A percentile compares a stretch with the other conserved stretches of the same genome.
phyloP scores from a whole-genome alignment of 2,329 filamentous ascomycete species.

The Rutstroemia sp. region DNA sequence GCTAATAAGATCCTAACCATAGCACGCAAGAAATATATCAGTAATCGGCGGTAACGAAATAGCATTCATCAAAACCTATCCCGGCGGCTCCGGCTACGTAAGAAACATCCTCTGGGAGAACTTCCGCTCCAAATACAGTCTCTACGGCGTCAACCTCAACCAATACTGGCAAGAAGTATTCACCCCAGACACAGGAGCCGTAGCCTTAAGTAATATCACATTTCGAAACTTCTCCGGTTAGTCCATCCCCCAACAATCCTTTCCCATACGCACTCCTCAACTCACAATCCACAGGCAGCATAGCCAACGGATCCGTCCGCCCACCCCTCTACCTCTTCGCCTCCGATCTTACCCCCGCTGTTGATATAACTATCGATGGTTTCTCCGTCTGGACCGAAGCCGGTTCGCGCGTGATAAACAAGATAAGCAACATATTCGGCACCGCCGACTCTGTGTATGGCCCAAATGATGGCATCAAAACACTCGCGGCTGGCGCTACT shows the following conservation, averaged over 20 bases:
- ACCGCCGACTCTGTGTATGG: conserved; percentile 26
- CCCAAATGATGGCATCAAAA: conserved; percentile 13
- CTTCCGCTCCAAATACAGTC: conserved; percentile 21
- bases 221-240: conserved; percentile 30
- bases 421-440: conserved; percentile 32
- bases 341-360: conserved; percentile 28
- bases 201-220: conserved; percentile 18
- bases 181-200: conserved; percentile 23
- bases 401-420: conserved; percentile 24
- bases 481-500: conserved; percentile 8
- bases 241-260: conserved; percentile 9
- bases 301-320: conserved; percentile 23
- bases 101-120: conserved; percentile 30
- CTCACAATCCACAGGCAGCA: background rate
- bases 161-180: conserved; percentile 24
- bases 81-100: conserved; percentile 32
- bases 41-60: conserved; percentile 32
- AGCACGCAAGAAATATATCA: conserved; percentile 28
- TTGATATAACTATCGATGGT: conserved; percentile 29
- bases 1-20: too few species aligned
- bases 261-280: background rate
- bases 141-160: conserved; percentile 22
- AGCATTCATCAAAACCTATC: conserved; percentile 34
- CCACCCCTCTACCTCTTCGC: conserved; percentile 29
- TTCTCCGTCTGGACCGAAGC: conserved; percentile 32